Evolutionary conservation across 2,329 filamentous ascomycete genomes (phyloP).

Genomic region (Alternaria postmessia): DNA sequence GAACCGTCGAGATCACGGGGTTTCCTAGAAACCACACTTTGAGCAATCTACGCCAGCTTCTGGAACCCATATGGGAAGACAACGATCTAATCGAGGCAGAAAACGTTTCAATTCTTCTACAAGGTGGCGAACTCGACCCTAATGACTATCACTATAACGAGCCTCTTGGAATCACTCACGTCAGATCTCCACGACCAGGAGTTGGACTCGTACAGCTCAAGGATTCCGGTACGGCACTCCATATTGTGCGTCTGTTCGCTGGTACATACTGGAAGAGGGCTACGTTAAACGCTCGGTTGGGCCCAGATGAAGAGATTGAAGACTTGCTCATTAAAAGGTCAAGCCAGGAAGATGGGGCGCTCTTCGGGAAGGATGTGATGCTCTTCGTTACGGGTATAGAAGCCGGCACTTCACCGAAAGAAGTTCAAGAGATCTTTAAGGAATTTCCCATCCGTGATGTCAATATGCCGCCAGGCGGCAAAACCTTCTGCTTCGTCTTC

Average conservation of each 20-base stretch:
- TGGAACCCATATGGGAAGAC: neutral
- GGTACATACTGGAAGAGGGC: slow-evolving; percentile 1
- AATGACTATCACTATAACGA: neutral
- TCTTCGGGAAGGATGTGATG: neutral
- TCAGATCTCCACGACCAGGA: neutral
- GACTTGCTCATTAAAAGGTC: neutral
- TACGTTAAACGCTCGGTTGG: neutral
- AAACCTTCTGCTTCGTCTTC: neutral
- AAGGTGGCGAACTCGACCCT: too few species aligned
- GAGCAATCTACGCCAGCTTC: neutral
- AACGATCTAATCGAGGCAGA: fast-evolving
- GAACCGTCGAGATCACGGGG: neutral
- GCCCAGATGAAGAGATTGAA: neutral
- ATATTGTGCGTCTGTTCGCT: neutral
- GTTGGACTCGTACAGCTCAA: neutral
- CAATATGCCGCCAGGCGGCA: neutral
- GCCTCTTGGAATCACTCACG: neutral
- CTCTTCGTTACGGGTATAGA: neutral
- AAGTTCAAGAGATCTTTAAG: neutral
- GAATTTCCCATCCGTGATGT: neutral
- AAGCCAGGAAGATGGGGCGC: neutral
- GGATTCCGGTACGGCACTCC: too few species aligned
- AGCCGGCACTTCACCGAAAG: neutral
- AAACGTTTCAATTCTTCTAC: fast-evolving
- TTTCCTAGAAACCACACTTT: neutral